Evolutionary conservation across 495 filamentous ascomycete species (phyloP).

Genomic region (Talaromyces wortmannii): DNA sequence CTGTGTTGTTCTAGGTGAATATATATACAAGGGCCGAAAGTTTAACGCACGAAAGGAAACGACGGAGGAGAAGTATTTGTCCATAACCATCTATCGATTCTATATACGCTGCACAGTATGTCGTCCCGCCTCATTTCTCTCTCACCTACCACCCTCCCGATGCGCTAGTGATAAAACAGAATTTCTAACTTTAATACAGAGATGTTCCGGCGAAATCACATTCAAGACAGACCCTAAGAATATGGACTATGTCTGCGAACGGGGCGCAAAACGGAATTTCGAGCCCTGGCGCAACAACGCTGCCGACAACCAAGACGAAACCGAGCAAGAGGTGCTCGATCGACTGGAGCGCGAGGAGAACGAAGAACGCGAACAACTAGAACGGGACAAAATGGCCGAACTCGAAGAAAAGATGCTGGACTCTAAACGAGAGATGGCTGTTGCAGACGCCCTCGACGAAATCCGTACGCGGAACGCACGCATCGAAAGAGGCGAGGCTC

Average conservation of each 20-base stretch:
- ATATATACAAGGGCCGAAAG: conserved; percentile 93
- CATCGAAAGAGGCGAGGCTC: conserved; percentile 62
- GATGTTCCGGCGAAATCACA: conserved; percentile 83
- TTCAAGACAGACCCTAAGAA: conserved; percentile 94
- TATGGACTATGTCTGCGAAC: conserved; percentile 85
- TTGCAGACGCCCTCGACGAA: conserved; percentile 94
- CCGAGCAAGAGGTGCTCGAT: conserved; percentile 82
- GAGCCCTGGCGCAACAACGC: conserved; percentile 72
- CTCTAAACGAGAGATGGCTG: conserved; percentile 93
- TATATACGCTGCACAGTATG: conserved; percentile 94
- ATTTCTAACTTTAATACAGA: conserved; percentile 1
- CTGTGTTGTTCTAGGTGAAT: conserved; percentile 46
- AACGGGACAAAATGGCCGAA: conserved; percentile 69
- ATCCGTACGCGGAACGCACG: conserved; percentile 87
- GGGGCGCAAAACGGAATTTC: conserved; percentile 85
- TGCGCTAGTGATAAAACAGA: neutral
- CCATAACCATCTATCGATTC: conserved; percentile 86
- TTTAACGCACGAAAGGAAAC: conserved; percentile 97
- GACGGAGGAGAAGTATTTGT: conserved; percentile 84
- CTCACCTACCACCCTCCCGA: neutral
- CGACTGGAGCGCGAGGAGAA: conserved; percentile 69
- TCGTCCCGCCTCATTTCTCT: neutral
- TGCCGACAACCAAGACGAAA: conserved; percentile 53
- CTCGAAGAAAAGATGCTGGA: conserved; percentile 80
- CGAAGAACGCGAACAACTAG: conserved; percentile 46